Evolutionary conservation across 1,284 basidiomycete genomes (phyloP).

Genomic region (Ceratobasidium sp.): DNA sequence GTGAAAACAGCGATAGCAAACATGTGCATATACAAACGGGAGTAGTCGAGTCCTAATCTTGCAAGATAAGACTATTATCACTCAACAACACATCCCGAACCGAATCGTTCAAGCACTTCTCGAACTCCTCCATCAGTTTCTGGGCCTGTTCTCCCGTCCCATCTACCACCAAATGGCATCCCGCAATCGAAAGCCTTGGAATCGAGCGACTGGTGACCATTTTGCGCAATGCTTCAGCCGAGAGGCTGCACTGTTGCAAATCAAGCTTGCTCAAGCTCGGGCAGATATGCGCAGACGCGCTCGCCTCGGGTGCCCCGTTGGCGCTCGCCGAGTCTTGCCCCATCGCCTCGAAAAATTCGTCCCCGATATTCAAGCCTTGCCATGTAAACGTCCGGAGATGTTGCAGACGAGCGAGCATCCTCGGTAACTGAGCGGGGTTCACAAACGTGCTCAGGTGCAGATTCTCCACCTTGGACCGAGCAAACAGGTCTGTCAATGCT

Average conservation of each 20-base stretch:
- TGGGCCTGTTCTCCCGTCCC: constrained; percentile 23
- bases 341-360: constrained; percentile 38
- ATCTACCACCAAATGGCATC: constrained; percentile 10
- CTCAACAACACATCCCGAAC: constrained; percentile 24
- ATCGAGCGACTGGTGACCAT: constrained; percentile 11
- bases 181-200: constrained; percentile 21
- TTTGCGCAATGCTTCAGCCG: constrained; percentile 9
- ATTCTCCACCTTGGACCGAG: constrained; percentile 27
- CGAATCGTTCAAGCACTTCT: constrained; percentile 25
- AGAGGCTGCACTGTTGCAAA: constrained; percentile 26
- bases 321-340: neutral
- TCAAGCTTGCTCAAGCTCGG: constrained; percentile 22
- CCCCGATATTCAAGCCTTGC: constrained; percentile 38
- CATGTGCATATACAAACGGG: neutral
- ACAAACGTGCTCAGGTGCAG: constrained; percentile 35
- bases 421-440: constrained; percentile 32
- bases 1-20: constrained; percentile 5
- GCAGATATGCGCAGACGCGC: constrained; percentile 1
- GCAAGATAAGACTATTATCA: constrained; percentile 30
- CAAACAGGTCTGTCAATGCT: constrained; percentile 31
- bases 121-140: constrained; percentile 17
- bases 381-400: constrained; percentile 29
- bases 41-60: constrained; percentile 2
- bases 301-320: neutral
- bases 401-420: constrained; percentile 23